Conservation (phyloP, 169 alveolate genomes). For the Plasmodium reichenowi region DNA sequence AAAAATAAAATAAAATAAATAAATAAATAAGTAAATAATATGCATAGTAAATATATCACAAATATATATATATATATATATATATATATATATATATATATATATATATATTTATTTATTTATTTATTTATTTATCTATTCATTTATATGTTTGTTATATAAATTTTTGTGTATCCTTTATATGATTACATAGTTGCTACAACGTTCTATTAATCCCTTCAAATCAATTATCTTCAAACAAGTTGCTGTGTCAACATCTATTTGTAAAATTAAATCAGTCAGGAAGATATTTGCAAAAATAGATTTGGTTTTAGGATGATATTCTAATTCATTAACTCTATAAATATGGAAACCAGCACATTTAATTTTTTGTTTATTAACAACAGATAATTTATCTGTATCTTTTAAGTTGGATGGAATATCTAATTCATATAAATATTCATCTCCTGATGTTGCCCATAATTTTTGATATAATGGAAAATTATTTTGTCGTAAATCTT, state of each 20-base stretch:
- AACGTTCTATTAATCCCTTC: constrained; percentile 22
- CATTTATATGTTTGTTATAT: no score
- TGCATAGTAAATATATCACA: neutral
- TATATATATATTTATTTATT: neutral
- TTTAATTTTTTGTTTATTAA: constrained; percentile 37
- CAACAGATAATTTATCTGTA: constrained; percentile 21
- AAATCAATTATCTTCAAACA: constrained; percentile 75
- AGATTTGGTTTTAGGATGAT: constrained; percentile 55
- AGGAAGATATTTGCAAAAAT: constrained; percentile 78
- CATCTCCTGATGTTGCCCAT: constrained; percentile 81
- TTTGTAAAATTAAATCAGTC: constrained; percentile 75
- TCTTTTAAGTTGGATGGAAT: constrained; percentile 67
- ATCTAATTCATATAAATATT: constrained; percentile 61
- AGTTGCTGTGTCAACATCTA: constrained; percentile 53
- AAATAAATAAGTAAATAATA: no score
- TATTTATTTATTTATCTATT: no score
- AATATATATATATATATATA: neutral
- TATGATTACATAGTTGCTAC: constrained; percentile 22
- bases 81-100: constrained; percentile 1
- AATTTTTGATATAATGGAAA: constrained; percentile 75
- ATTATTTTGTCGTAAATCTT: constrained; percentile 13
- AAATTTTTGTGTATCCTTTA: neutral
- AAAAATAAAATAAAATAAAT: neutral
- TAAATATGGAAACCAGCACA: constrained; percentile 66
- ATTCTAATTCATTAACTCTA: constrained; percentile 80